Conservation (phyloP, 1,139 yeast species). For the Taphrina pruni region DNA sequence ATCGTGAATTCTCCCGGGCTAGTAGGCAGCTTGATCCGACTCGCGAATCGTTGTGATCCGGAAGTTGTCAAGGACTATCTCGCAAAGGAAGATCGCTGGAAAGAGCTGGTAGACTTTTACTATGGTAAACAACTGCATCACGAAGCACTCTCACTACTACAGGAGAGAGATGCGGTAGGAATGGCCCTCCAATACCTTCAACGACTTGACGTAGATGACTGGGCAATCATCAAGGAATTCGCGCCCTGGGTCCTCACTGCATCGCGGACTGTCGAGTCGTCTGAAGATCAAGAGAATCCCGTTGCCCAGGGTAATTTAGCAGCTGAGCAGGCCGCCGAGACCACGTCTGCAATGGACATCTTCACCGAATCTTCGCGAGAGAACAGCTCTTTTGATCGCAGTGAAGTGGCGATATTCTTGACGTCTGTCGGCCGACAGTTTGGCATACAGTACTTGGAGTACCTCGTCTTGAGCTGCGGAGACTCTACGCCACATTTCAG, state of each 20-base stretch:
- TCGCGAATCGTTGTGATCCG: slow-evolving; percentile 75
- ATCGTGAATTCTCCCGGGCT: slow-evolving; percentile 69
- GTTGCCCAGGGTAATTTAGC: not conserved
- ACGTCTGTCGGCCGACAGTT: slow-evolving; percentile 51
- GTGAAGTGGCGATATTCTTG: slow-evolving; percentile 61
- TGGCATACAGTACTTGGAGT: slow-evolving; percentile 67
- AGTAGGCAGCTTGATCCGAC: slow-evolving; percentile 80
- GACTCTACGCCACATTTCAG: slow-evolving; percentile 58
- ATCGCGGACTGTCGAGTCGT: not conserved
- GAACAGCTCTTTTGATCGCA: slow-evolving; percentile 64
- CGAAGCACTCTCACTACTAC: slow-evolving; percentile 69
- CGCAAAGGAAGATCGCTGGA: slow-evolving; percentile 59
- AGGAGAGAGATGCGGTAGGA: slow-evolving; percentile 46
- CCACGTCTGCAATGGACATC: slow-evolving; percentile 56
- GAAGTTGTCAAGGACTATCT: slow-evolving; percentile 65
- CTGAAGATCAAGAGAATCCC: slow-evolving; percentile 54
- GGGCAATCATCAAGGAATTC: slow-evolving; percentile 66
- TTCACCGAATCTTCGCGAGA: slow-evolving; percentile 73
- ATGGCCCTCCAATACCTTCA: slow-evolving; percentile 67
- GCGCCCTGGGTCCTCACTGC: slow-evolving; percentile 55
- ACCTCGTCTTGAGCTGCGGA: slow-evolving; percentile 57
- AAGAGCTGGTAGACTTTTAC: slow-evolving; percentile 81
- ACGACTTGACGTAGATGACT: slow-evolving; percentile 59
- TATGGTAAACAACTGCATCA: slow-evolving; percentile 67
- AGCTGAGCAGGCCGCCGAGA: not conserved